Evolutionary conservation across 2,329 filamentous ascomycete species (phyloP), one percentile per base, ranked within the genome.

Genomic region (Sporothrix variecibatus): DNA sequence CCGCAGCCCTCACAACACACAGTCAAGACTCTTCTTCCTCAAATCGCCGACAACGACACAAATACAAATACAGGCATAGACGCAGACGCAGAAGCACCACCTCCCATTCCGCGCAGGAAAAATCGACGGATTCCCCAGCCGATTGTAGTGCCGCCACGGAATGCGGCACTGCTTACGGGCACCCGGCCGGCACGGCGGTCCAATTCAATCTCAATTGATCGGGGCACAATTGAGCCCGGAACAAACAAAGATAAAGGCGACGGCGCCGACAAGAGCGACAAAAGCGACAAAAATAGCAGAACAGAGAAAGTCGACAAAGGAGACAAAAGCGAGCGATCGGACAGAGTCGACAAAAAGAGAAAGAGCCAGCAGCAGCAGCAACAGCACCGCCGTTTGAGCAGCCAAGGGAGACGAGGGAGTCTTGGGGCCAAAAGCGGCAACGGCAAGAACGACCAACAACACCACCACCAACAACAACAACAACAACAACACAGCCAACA

Each of bases 91-190:
- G 3, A 20, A n/a, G 11, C 12, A 4, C 46, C 34, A 11, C 46
- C 23, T 6, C 69, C 31, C 4, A n/a, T n/a, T 20, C 38, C 43
- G 3, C 75, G 71, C 12, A 71, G 49, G 23, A 68, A 56, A 31
- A 69, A 38, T n/a, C 71, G 75, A 11, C 71, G 65, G 5, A 78
- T 78, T 70, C 80, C 80, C 38, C 78, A 81, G 74, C 81, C 81
- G 49, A 82, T 81, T 76, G 80, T 83, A 72, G 81, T 84, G 71
- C 71, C 75, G 31, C 62, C 71, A 26, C 73, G 53, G 28, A 51
- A 34, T 17, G 20, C 23, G 34, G 58, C 72, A 11, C n/a, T 34
- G 20, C 23, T 62, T 15, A n/a, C 58, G 2, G 58, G 71, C 12
- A 17, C 26, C 40, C 70, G 56, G 53, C 56, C 56, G 40, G 15